Conservation (phyloP, 331 rosid species). For the Rosa hybrid region DNA sequence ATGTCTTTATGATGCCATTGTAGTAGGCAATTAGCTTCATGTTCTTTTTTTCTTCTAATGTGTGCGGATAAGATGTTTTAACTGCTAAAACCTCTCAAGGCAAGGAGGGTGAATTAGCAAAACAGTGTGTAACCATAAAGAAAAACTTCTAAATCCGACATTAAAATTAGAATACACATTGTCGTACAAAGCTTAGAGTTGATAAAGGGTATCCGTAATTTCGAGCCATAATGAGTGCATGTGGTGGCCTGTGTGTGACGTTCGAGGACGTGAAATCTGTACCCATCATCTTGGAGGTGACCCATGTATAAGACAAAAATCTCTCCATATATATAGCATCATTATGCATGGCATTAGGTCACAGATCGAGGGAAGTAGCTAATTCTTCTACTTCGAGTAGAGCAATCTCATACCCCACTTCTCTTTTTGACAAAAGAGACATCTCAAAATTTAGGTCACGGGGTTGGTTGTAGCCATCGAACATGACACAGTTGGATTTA, state of each 20-base stretch:
- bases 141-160: neutral
- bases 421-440: conserved; percentile 21
- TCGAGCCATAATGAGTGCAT: neutral
- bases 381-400: conserved; percentile 11
- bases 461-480: conserved; percentile 27
- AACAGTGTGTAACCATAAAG: neutral
- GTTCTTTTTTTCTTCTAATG: too few relatives aligned
- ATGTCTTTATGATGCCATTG: too few relatives aligned
- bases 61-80: too few relatives aligned
- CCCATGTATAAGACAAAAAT: neutral
- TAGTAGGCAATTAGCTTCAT: too few relatives aligned
- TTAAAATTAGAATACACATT: neutral
- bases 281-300: conserved; percentile 15
- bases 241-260: neutral
- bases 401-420: conserved; percentile 20
- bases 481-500: conserved; percentile 22
- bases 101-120: neutral
- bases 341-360: conserved; percentile 1
- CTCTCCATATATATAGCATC: neutral
- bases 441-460: conserved; percentile 24
- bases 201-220: neutral
- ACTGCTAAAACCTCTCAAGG: neutral
- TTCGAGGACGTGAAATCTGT: conserved; percentile 18
- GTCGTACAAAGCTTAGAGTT: neutral
- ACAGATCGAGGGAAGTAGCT: neutral